phyloP scores from a whole-genome alignment of 1,284 basidiomycete species.

The Ustilago trichophora region DNA sequence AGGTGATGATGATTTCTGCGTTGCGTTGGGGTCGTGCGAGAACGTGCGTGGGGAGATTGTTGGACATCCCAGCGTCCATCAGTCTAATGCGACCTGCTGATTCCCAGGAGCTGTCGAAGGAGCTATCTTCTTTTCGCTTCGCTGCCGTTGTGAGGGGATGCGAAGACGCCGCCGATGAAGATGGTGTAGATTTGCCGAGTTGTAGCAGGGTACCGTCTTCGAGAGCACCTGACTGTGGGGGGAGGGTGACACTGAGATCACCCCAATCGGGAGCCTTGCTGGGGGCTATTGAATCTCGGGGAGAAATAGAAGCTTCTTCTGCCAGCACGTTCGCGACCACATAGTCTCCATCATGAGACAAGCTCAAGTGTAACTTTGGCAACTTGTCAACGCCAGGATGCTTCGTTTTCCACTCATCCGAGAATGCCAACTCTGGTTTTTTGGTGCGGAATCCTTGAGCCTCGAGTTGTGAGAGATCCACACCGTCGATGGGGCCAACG shows the following conservation, averaged over 20 bases:
- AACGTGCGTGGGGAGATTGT: constrained; percentile 64
- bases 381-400: constrained; percentile 34
- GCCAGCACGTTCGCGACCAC: constrained; percentile 78
- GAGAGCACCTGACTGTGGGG: background rate
- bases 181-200: background rate
- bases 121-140: too few relatives aligned
- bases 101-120: constrained; percentile 31
- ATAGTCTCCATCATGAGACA: constrained; percentile 87
- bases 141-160: too few relatives aligned
- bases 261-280: too few relatives aligned
- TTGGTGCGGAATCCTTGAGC: constrained; percentile 15
- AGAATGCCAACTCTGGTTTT: constrained; percentile 37
- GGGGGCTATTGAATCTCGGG: too few relatives aligned
- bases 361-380: constrained; percentile 72
- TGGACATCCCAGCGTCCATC: constrained; percentile 63
- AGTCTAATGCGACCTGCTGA: constrained; percentile 50
- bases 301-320: constrained; percentile 7
- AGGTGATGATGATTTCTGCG: constrained; percentile 60
- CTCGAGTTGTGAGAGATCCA: constrained; percentile 16
- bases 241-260: background rate
- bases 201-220: constrained; percentile 3
- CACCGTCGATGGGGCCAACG: constrained; percentile 1
- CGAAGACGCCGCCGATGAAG: too few relatives aligned
- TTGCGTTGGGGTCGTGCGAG: constrained; percentile 45
- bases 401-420: constrained; percentile 42